A percentile compares a stretch with the other conserved stretches of the same genome.
Conservation (phyloP, 225 moss, liverwort and hornwort genomes). For the Rhytidiadelphus loreus region DNA sequence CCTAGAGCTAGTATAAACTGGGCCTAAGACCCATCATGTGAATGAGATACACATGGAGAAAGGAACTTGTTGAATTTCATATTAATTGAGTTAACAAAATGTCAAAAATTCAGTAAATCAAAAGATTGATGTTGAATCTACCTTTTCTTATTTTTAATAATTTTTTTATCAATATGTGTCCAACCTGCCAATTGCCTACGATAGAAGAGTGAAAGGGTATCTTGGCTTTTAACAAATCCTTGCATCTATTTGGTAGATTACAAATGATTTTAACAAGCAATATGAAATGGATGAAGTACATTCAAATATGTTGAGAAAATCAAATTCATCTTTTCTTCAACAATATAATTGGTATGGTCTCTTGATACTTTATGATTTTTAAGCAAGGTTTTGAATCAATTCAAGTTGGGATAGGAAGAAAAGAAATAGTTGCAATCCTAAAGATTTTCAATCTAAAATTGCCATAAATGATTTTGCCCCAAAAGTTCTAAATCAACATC, state of each 20-base stretch:
- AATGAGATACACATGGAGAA: neutral
- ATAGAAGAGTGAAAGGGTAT: fast-evolving
- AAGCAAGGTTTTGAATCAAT: neutral
- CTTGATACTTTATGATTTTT: neutral
- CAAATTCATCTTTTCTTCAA: neutral
- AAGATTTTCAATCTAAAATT: neutral
- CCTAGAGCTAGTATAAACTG: too few relatives aligned
- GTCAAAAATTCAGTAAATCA: neutral
- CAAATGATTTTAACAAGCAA: neutral
- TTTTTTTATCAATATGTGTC: neutral
- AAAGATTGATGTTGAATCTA: neutral
- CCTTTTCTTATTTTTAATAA: neutral
- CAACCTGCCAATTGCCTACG: neutral
- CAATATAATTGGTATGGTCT: too few relatives aligned
- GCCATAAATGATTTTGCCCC: neutral
- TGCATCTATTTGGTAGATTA: fast-evolving
- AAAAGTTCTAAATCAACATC: neutral
- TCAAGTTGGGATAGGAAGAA: neutral
- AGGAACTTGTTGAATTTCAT: neutral
- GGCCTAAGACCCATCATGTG: too few relatives aligned
- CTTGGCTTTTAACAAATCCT: too few relatives aligned
- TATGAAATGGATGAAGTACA: neutral
- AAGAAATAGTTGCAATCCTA: neutral
- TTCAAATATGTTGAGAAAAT: neutral
- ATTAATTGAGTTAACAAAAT: neutral